Percentiles rank a stretch among this genome's conserved stretches.
Evolutionary conservation across 106 monocot genomes (phyloP).

Genomic region (Dioscorea dumetorum): DNA sequence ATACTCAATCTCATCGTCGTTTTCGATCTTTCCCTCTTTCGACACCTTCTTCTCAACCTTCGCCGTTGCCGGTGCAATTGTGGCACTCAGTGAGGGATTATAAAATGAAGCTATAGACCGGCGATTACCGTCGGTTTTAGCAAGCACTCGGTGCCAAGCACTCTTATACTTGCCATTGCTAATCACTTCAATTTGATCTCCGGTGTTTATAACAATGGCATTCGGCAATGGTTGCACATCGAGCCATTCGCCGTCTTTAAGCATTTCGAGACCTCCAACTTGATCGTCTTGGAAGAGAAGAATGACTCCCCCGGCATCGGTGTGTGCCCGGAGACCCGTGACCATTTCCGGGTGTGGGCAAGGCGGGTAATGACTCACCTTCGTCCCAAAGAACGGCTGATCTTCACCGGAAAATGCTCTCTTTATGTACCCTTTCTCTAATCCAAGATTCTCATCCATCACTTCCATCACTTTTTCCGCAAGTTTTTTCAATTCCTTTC

Average conservation of each 20-base stretch:
- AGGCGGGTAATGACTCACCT: constrained; percentile 40
- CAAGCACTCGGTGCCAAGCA: constrained; percentile 24
- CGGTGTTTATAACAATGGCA: constrained; percentile 79
- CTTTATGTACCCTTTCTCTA: constrained; percentile 50
- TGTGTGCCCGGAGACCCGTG: constrained; percentile 60
- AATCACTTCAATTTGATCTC: constrained; percentile 79
- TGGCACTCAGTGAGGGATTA: constrained; percentile 44
- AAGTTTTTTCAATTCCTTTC: constrained; percentile 16
- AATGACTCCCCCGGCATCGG: constrained; percentile 85
- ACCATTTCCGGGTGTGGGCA: constrained; percentile 28
- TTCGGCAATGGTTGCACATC: constrained; percentile 60
- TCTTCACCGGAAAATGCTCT: constrained; percentile 30
- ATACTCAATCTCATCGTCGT: not conserved
- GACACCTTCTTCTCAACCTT: not conserved
- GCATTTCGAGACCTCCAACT: constrained; percentile 35
- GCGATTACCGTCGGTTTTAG: constrained; percentile 23
- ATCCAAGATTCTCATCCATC: constrained; percentile 32
- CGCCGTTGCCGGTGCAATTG: constrained; percentile 34
- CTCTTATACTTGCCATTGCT: constrained; percentile 56
- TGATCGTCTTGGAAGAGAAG: constrained; percentile 47
- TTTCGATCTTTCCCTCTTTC: not conserved
- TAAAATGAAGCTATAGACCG: constrained; percentile 71
- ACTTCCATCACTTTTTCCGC: constrained; percentile 27
- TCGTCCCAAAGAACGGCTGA: constrained; percentile 75
- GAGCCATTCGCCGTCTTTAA: constrained; percentile 51